Conservation (phyloP, 495 filamentous ascomycete species). For the Penicillium manginii region DNA sequence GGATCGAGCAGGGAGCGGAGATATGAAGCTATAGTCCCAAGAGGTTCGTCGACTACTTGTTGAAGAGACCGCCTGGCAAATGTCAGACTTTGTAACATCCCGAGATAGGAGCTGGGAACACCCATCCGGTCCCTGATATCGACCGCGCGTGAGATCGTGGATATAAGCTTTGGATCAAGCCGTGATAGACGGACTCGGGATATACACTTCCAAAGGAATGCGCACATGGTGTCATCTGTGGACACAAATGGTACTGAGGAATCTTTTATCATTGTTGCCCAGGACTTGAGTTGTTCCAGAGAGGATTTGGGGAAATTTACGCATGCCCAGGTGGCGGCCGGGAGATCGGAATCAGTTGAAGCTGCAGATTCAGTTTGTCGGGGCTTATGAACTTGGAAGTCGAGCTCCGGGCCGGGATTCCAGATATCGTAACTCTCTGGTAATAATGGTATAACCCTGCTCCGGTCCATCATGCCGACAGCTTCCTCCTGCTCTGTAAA, state of each 20-base stretch:
- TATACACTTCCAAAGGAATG: constrained; percentile 59
- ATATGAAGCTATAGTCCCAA: constrained; percentile 46
- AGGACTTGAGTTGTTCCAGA: constrained; percentile 44
- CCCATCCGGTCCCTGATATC: constrained; percentile 50
- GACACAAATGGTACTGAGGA: constrained; percentile 36
- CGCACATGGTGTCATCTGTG: constrained; percentile 58
- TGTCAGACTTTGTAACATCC: constrained; percentile 47
- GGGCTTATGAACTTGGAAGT: constrained; percentile 35
- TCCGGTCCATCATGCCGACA: constrained; percentile 48
- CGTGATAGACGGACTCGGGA: constrained; percentile 45
- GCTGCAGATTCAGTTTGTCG: background rate
- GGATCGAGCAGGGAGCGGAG: constrained; percentile 51
- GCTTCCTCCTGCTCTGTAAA: constrained; percentile 45
- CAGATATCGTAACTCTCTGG: constrained; percentile 29
- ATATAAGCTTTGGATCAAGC: constrained; percentile 27
- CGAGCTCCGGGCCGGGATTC: constrained; percentile 34
- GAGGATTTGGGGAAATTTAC: constrained; percentile 16
- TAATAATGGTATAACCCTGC: constrained; percentile 44
- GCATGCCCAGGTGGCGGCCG: constrained; percentile 7
- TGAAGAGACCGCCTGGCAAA: constrained; percentile 37
- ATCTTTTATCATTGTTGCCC: constrained; percentile 35
- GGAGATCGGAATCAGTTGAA: background rate
- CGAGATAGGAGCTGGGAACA: constrained; percentile 49
- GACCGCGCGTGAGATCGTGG: constrained; percentile 54
- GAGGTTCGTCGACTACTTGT: constrained; percentile 32